Evolutionary conservation across 2,329 filamentous ascomycete species (phyloP), one percentile per base, ranked within the genome.

Genomic region (Fonsecaea monophora): DNA sequence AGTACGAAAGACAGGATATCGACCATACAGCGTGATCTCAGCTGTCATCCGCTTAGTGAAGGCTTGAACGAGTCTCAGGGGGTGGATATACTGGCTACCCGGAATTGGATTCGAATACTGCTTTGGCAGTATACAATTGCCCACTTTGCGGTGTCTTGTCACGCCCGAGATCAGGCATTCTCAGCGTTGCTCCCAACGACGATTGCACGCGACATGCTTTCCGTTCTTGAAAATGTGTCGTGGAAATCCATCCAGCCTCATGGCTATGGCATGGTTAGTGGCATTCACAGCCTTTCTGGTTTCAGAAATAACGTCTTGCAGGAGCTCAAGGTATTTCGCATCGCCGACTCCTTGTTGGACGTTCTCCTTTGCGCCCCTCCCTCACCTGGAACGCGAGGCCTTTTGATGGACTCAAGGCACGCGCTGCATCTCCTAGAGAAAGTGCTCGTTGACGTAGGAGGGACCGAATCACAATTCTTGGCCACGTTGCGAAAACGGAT

Each of bases 91-190:
- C 12, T 63, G 2, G 53, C 54, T 18, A 63, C 61, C 25, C 53
- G 53, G 48, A 56, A 63, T 32, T 63, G 61, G 61, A 48, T 63
- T 12, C 61, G 61, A n/a, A 58, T 63, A 18, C 53, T 63, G 32
- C 35, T 58, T 7, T 63, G 61, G 61, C 53, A 63, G 30, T 63
- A 58, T 53, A 63, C 40, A 15, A 63, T 63, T 25, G 53, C 40
- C 30, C 59, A 54, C 15, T 61, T 61, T 45, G 25, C 38, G 45
- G 59, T 61, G 12, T 61, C 48, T 4, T 61, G 59, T 50, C 59
- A 40, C 12, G 59, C 59, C 7, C 18, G 40, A 12, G 59, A 61
- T 25, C 59, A 61, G 59, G 59, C 59, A 34, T 61, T 61, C 32
- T 61, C 59, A 21, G 59, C 59, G 15, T 32, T 61, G 25, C 53